Conservation (phyloP, 148 eudicot genomes). For the Heliamphora exappendiculata region DNA sequence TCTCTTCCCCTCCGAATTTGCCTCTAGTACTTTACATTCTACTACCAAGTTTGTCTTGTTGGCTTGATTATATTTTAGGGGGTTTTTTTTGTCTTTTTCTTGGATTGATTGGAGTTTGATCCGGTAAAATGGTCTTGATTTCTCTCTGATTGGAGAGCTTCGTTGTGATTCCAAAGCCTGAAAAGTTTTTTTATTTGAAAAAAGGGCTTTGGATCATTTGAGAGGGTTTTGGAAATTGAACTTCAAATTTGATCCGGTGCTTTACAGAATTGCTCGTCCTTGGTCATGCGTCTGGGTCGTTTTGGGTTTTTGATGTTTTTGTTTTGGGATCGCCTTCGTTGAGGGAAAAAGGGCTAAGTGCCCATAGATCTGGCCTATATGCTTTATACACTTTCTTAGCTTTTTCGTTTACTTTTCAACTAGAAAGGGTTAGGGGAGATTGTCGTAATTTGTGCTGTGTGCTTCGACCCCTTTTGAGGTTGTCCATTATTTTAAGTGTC, state of each 20-base stretch:
- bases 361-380: not conserved
- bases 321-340: too few relatives aligned
- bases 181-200: not conserved
- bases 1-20: not conserved
- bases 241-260: not conserved
- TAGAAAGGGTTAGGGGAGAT: not conserved
- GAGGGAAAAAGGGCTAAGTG: not conserved
- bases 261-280: too few relatives aligned
- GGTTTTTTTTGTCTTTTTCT: not conserved
- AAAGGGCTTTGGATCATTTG: not conserved
- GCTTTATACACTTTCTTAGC: not conserved
- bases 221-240: not conserved
- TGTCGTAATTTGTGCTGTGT: not conserved
- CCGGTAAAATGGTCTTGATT: not conserved
- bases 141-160: not conserved
- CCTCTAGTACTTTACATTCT: constrained; percentile 1
- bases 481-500: not conserved
- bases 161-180: not conserved
- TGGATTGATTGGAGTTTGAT: too few relatives aligned
- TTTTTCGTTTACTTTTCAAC: not conserved
- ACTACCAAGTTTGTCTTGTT: not conserved
- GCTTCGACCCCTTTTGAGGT: not conserved
- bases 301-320: too few relatives aligned
- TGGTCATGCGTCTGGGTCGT: too few relatives aligned
- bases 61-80: too few relatives aligned